Evolutionary conservation across 2,329 filamentous ascomycete species (phyloP).

Genomic region (Dactylellina haptotyla): DNA sequence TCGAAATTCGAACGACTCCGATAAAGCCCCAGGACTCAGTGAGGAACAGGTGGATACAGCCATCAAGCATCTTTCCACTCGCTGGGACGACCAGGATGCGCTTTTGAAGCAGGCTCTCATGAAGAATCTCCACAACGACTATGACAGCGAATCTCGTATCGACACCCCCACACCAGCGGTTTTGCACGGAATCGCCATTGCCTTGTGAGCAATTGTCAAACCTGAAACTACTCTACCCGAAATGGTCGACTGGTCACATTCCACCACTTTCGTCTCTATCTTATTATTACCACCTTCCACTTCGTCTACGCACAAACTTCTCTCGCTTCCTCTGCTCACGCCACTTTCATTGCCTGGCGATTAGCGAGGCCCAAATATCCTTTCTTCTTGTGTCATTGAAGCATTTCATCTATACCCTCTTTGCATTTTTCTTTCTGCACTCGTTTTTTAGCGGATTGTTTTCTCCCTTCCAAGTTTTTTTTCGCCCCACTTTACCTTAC

Average conservation of each 20-base stretch:
- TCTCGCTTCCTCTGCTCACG: neutral
- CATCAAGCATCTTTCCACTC: slow-evolving; percentile 39
- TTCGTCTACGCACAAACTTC: slow-evolving; percentile 1
- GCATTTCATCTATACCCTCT: slow-evolving; percentile 30
- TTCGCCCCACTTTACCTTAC: slow-evolving; percentile 17
- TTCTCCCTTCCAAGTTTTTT: neutral
- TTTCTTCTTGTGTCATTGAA: slow-evolving; percentile 6
- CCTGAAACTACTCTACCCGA: neutral
- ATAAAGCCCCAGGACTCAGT: slow-evolving; percentile 41
- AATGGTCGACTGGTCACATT: neutral
- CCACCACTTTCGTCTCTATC: slow-evolving; percentile 1
- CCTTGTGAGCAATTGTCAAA: slow-evolving; percentile 24
- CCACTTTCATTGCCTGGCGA: neutral
- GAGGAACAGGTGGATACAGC: slow-evolving; percentile 50
- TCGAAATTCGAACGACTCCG: slow-evolving; percentile 46
- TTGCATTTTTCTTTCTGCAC: slow-evolving; percentile 34
- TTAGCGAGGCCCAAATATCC: neutral
- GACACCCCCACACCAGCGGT: slow-evolving; percentile 42
- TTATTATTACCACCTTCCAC: slow-evolving; percentile 4
- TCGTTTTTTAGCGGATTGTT: slow-evolving; percentile 43
- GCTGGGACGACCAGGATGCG: slow-evolving; percentile 49
- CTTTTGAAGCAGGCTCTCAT: slow-evolving; percentile 20
- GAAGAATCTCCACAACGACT: slow-evolving; percentile 22
- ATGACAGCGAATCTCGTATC: slow-evolving; percentile 43
- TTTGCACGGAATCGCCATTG: slow-evolving; percentile 43